phyloP scores from a whole-genome alignment of 768 basidiomycete genomes.

The Boletus tomentosulus region DNA sequence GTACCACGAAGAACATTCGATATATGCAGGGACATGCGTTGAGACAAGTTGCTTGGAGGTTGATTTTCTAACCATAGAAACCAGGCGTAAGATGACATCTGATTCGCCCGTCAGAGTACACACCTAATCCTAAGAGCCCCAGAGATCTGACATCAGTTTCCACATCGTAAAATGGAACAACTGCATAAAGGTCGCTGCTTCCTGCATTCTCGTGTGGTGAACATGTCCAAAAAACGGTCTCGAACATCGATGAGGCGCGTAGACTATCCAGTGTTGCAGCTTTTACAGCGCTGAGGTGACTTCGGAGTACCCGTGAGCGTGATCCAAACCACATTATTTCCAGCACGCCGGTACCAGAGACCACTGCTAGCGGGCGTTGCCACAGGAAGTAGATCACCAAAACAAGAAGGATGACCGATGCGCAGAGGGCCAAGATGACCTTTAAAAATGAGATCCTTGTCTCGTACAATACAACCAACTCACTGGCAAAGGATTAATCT shows the following conservation, averaged over 20 bases:
- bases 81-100: neutral
- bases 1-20: too few relatives aligned
- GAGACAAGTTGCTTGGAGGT: too few relatives aligned
- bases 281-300: neutral
- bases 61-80: neutral
- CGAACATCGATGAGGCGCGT: neutral
- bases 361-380: neutral
- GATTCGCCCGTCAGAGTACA: neutral
- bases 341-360: neutral
- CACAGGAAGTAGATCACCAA: neutral
- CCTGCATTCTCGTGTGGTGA: neutral
- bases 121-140: neutral
- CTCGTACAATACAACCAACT: neutral
- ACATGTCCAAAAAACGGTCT: neutral
- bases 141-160: neutral
- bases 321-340: neutral
- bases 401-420: neutral
- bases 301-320: neutral
- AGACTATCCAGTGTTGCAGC: neutral
- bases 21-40: neutral
- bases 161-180: neutral
- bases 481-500: neutral
- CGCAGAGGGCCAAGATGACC: neutral
- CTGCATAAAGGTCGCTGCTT: neutral
- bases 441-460: neutral